These are phyloP conservation scores for Geotrichum reessii DNA, from an alignment of 1,139 yeast genomes.

Conservation along the genomic window DNA sequence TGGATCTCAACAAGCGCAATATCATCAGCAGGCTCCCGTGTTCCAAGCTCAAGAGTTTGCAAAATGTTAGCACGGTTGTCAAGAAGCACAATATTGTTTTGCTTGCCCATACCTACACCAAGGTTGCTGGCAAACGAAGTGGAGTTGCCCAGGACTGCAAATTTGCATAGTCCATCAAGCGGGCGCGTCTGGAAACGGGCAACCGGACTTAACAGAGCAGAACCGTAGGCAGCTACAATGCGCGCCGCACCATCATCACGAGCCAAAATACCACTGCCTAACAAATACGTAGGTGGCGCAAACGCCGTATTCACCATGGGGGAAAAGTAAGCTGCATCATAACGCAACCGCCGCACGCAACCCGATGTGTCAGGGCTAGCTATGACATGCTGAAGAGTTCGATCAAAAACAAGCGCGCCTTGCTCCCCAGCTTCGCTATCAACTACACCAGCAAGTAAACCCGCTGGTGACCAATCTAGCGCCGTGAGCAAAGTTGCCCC, in stretches of 20 bases:
- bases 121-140: neutral
- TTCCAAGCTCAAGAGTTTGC: neutral
- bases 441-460: neutral
- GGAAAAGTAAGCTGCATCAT: neutral
- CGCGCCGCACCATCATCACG: neutral
- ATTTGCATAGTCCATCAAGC: slow-evolving; percentile 1
- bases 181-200: neutral
- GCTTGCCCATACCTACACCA: neutral
- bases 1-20: slow-evolving; percentile 2
- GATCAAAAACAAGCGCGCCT: neutral
- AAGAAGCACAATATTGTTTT: neutral
- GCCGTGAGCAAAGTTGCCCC: neutral
- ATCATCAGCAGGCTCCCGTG: neutral
- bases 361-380: neutral
- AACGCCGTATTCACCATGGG: neutral
- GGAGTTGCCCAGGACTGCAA: neutral
- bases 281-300: neutral
- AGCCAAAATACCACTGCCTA: neutral
- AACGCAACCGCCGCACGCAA: neutral
- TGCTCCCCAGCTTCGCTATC: neutral
- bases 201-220: neutral
- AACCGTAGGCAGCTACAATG: neutral
- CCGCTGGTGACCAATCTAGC: neutral
- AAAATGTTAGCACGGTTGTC: neutral
- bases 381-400: neutral